Base-by-base conservation (phyloP, 176 grass and related monocot species). In the Guadua angustifolia region DNA sequence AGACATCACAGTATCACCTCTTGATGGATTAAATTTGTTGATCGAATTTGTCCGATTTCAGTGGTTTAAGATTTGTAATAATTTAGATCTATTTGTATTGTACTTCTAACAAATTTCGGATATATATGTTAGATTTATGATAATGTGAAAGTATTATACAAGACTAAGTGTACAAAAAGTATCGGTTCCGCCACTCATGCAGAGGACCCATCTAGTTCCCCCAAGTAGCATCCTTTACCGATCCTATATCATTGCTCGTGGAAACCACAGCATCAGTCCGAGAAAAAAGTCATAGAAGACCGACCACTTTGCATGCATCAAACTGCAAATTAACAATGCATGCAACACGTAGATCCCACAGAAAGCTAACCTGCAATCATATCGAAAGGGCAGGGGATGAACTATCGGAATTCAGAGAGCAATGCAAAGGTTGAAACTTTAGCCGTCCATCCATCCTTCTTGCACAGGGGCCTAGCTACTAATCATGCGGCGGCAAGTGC, bases 301-400 rank as follows among this genome's bases (percentile, higher is more conserved):
- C 73, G n/a, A 35, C 73, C 73, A 66, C n/a, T n/a, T n/a, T 51
- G 67, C 79, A 43, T 35, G 14, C 69, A 74, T 74, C 43, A 15
- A 51, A 51, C 29, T 62, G 46, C 45, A 24, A 74, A n/a, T n/a
- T n/a, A n/a, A 40, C 59, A 18, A 60, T 60, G 60, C 38, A 71
- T 59, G 52, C 60, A 79, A 45, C 16, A 46, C 15, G 79, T 81
- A 46, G 51, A 84, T 84, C 49, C 73, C 73, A 72, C 43, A 62
- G 32, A 38, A 78, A 63, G 74, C 52, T 47, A 13, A 14, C 12
- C 21, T 0, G 2, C 33, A 65, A 53, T 66, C 33, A 74, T 83
- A 56, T 64, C 45, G 39, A 26, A 39, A 63, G 60, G 19, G 35
- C 13, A n/a, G 58, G 70, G 29, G 19, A 35, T 21, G 33, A 74